Percentiles rank a stretch among this genome's conserved stretches.
Evolutionary conservation across 768 basidiomycete species (phyloP).

Genomic region (Boletus tomentosulus): DNA sequence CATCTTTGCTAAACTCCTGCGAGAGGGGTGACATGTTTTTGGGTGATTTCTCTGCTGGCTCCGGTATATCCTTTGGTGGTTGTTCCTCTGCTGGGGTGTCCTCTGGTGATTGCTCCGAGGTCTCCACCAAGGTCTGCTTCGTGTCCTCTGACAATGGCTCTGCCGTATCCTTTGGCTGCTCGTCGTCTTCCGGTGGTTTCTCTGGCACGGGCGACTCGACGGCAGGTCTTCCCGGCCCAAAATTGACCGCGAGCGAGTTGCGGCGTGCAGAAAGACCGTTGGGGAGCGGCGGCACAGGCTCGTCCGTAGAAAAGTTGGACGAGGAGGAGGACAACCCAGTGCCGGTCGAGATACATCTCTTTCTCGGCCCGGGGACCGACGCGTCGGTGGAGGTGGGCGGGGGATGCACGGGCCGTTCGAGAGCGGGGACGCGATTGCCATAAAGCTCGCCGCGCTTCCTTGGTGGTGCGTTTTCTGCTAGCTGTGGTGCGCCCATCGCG

Average conservation of each 20-base stretch:
- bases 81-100: constrained; percentile 1
- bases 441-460: constrained; percentile 65
- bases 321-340: constrained; percentile 14
- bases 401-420: constrained; percentile 18
- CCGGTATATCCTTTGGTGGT: not conserved
- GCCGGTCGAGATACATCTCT: constrained; percentile 30
- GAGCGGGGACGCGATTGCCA: constrained; percentile 59
- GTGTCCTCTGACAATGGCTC: not conserved
- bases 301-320: constrained; percentile 10
- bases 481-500: constrained; percentile 61
- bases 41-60: constrained; percentile 1
- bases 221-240: constrained; percentile 21
- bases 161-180: not conserved
- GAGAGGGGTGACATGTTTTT: constrained; percentile 1
- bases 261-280: constrained; percentile 15
- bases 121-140: not conserved
- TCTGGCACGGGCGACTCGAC: constrained; percentile 6
- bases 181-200: constrained; percentile 5
- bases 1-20: constrained; percentile 3
- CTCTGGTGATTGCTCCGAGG: not conserved
- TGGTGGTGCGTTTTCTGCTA: constrained; percentile 40
- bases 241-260: constrained; percentile 27
- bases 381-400: constrained; percentile 19
- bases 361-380: constrained; percentile 17
- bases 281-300: constrained; percentile 26